phyloP scores from a whole-genome alignment of 2,329 filamentous ascomycete genomes.

The Penicillium sp. region DNA sequence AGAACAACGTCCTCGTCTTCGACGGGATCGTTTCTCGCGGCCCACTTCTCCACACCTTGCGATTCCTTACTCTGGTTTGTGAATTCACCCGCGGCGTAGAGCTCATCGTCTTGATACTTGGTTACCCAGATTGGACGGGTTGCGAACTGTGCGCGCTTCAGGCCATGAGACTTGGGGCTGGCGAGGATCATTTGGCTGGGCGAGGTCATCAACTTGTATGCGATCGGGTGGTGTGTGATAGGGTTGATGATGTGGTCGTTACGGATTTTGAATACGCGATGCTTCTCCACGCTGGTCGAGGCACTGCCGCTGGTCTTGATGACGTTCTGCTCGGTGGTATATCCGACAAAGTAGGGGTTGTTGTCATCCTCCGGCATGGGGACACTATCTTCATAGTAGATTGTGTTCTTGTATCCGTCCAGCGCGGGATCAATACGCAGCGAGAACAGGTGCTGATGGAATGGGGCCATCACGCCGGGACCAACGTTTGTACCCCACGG shows the following conservation, averaged over 20 bases:
- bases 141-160: constrained; percentile 47
- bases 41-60: constrained; percentile 51
- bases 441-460: constrained; percentile 74
- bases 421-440: constrained; percentile 59
- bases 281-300: constrained; percentile 49
- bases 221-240: constrained; percentile 44
- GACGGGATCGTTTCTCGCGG: constrained; percentile 45
- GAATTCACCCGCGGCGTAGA: constrained; percentile 50
- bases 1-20: constrained; percentile 44
- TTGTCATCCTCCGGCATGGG: constrained; percentile 48
- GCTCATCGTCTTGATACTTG: constrained; percentile 49
- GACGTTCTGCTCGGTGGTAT: constrained; percentile 50
- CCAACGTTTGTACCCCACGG: constrained; percentile 66
- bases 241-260: constrained; percentile 46
- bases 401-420: constrained; percentile 52
- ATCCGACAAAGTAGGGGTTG: constrained; percentile 60
- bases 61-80: constrained; percentile 52
- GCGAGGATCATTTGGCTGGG: constrained; percentile 50
- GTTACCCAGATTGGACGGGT: constrained; percentile 54
- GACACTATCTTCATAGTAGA: constrained; percentile 54
- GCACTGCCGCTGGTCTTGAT: constrained; percentile 48
- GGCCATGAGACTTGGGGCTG: constrained; percentile 41
- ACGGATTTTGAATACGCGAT: constrained; percentile 51
- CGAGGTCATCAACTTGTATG: constrained; percentile 48
- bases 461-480: constrained; percentile 61